Base-by-base conservation (phyloP, 495 filamentous ascomycete genomes). In the Hypoxylon perforatum region DNA sequence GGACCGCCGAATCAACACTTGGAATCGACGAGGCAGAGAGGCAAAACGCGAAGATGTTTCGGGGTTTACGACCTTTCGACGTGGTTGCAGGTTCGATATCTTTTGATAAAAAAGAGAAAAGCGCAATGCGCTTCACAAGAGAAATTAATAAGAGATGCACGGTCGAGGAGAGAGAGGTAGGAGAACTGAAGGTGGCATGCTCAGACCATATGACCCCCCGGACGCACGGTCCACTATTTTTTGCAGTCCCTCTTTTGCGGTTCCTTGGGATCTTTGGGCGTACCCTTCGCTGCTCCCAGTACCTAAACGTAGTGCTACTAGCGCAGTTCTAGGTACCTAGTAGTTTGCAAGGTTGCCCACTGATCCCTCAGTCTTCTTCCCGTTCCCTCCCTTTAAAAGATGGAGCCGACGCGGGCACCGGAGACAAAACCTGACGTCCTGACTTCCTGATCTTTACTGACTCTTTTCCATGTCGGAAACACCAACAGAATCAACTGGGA, bases 141-240 rank as follows among this genome's bases (percentile, higher is more conserved):
- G 59, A 73, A 74, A 66, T 57, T 68, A 63, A 58, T 36, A 48
- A 57, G 52, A 67, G 42, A 70, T 63, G 54, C 46, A 66, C 59
- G 57, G 61, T 63, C 22, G 65, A 63, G 54, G 53, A 63, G 63
- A 60, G 56, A 65, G 49, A 61, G 71, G 61, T 66, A 68, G 62
- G 65, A 62, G 64, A 71, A 44, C 56, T 65, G 68, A 71, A 68
- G 71, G 68, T 73, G 71, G 68, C 71, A 71, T 71, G 68, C 68
- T 73, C 61, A 63, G 68, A 73, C 68, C 71, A 73, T 73, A 73
- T 73, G 68, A 71, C 68, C 67, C 63, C 67, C 68, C 48, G 25
- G 47, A 49, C 42, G 71, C 71, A 73, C 71, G 71, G 71, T 71
- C 71, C 71, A 73, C 56, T n/a, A 25, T n/a, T 33, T 33, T 33